These are phyloP conservation scores for Colletotrichum sp. DNA, from an alignment of 2,329 filamentous ascomycete species.

Conservation along the genomic window DNA sequence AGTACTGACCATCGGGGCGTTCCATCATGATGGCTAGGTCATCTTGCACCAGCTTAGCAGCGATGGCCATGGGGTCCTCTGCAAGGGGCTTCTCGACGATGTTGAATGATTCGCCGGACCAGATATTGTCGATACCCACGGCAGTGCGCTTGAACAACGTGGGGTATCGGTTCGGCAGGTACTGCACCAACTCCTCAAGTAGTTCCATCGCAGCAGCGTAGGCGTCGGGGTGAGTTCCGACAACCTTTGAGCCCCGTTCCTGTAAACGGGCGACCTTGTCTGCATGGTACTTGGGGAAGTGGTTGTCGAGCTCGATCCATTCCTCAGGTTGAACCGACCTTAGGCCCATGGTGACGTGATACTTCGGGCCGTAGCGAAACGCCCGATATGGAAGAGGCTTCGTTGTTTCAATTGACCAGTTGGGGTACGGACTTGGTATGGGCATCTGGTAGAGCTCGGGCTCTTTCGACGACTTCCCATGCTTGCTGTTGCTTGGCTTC, in stretches of 20 bases:
- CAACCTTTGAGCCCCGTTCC: constrained; percentile 72
- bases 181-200: constrained; percentile 73
- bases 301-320: constrained; percentile 87
- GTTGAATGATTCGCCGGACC: constrained; percentile 76
- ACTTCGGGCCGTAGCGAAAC: constrained; percentile 78
- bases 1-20: constrained; percentile 76
- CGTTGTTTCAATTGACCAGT: constrained; percentile 72
- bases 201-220: constrained; percentile 77
- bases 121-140: constrained; percentile 72
- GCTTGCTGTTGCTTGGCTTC: neutral
- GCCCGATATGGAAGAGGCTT: constrained; percentile 80
- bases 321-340: constrained; percentile 73
- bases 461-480: neutral
- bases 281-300: constrained; percentile 75
- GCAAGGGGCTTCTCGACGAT: constrained; percentile 65
- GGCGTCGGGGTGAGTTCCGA: constrained; percentile 71
- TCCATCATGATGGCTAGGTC: constrained; percentile 88
- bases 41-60: constrained; percentile 77
- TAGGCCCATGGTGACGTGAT: constrained; percentile 79
- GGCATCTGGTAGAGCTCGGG: constrained; percentile 59
- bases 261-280: constrained; percentile 72
- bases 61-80: constrained; percentile 82
- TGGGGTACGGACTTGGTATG: constrained; percentile 63
- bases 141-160: constrained; percentile 68
- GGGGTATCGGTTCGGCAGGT: constrained; percentile 79